phyloP scores from a whole-genome alignment of 176 grass and related monocot species.

The Leersia perrieri region DNA sequence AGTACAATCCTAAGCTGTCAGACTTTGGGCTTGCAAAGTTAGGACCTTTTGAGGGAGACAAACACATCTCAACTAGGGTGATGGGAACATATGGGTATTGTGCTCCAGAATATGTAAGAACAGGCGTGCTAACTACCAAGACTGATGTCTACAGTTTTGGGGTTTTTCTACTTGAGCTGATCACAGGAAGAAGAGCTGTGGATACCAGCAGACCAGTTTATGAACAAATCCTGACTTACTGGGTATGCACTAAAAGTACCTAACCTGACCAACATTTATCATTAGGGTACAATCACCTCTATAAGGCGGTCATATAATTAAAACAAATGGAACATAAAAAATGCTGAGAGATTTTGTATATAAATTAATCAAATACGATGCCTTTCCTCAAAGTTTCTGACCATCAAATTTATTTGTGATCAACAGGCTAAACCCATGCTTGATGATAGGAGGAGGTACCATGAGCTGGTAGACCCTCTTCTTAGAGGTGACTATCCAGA shows the following conservation, averaged over 20 bases:
- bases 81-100: conserved; percentile 93
- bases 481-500: conserved; percentile 68
- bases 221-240: conserved; percentile 75
- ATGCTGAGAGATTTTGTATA: background rate
- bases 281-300: background rate
- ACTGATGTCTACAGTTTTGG: conserved; percentile 90
- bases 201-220: conserved; percentile 46
- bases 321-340: conserved; percentile 1
- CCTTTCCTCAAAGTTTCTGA: background rate
- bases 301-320: background rate
- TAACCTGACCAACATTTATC: background rate
- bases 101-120: conserved; percentile 75
- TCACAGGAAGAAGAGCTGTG: conserved; percentile 74
- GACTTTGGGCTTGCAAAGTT: conserved; percentile 85
- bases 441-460: conserved; percentile 57
- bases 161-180: conserved; percentile 79
- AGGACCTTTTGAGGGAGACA: conserved; percentile 41
- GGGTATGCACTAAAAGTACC: conserved; percentile 49
- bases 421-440: conserved; percentile 66
- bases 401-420: conserved; percentile 29
- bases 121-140: conserved; percentile 64
- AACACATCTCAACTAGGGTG: conserved; percentile 53
- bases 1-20: conserved; percentile 85
- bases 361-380: background rate
- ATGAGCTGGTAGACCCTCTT: conserved; percentile 71